Percentiles rank a stretch among this genome's conserved stretches.
Evolutionary conservation across 345 rosid species (phyloP).

Genomic region (Gossypium raimondii): DNA sequence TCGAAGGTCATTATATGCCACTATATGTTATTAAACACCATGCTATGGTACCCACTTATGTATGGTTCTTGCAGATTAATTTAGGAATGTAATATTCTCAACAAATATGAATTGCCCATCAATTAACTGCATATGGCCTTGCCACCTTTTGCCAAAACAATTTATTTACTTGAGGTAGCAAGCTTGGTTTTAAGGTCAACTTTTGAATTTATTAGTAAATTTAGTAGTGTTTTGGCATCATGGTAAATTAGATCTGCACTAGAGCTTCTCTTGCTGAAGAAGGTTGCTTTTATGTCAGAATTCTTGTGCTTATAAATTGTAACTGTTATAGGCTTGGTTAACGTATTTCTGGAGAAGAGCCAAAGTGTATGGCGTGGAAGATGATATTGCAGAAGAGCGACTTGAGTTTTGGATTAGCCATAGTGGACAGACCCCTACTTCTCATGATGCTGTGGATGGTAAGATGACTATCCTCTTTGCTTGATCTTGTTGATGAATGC

Average conservation of each 20-base stretch:
- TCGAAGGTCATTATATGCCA: not conserved
- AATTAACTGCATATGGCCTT: not conserved
- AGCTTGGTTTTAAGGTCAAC: not conserved
- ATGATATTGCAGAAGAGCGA: constrained; percentile 71
- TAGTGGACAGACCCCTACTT: constrained; percentile 51
- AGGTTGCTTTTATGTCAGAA: not conserved
- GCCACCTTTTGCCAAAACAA: not conserved
- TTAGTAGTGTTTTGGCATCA: not conserved
- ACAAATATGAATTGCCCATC: not conserved
- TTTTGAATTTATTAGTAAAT: not conserved
- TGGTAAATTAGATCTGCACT: not conserved
- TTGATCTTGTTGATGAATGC: too few species aligned
- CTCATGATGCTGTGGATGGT: constrained; percentile 84
- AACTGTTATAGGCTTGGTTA: constrained; percentile 64
- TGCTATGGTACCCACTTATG: not conserved
- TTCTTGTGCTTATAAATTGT: constrained; percentile 8
- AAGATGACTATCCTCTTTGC: constrained; percentile 7
- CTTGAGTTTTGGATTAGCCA: constrained; percentile 65
- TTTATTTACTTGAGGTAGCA: not conserved
- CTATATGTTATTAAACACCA: not conserved
- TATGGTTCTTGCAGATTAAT: not conserved
- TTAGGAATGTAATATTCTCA: not conserved
- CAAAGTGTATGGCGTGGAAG: constrained; percentile 61
- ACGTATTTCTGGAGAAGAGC: constrained; percentile 84
- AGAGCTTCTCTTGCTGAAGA: not conserved